A percentile compares a stretch with the other conserved stretches of the same genome.
Conservation (phyloP, 805 yeast species). For the Blastobotrys americana region DNA sequence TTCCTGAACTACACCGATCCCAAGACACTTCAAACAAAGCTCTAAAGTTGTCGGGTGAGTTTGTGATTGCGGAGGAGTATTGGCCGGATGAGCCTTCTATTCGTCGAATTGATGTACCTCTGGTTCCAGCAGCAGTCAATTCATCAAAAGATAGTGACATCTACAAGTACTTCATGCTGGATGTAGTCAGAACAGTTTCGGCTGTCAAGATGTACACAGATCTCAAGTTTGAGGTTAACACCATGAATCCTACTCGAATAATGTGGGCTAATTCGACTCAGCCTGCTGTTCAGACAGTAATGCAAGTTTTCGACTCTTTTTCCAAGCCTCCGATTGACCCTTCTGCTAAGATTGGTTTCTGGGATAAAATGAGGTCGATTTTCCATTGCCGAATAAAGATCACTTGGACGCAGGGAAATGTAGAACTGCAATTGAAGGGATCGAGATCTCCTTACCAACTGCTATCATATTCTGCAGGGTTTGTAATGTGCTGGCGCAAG, state of each 20-base stretch:
- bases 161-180: conserved; percentile 45
- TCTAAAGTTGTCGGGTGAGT: conserved; percentile 47
- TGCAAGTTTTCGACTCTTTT: conserved; percentile 71
- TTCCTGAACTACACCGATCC: conserved; percentile 46
- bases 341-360: conserved; percentile 75
- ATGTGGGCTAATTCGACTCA: conserved; percentile 83
- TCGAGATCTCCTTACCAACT: conserved; percentile 72
- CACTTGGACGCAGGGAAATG: conserved; percentile 41
- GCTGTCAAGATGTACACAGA: conserved; percentile 66
- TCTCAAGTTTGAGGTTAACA: conserved; percentile 46
- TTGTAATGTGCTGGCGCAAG: conserved; percentile 62
- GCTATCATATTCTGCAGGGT: conserved; percentile 65
- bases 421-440: conserved; percentile 47
- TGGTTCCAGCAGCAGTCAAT: conserved; percentile 37
- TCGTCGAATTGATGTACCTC: conserved; percentile 54
- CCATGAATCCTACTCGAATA: conserved; percentile 54
- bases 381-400: conserved; percentile 66
- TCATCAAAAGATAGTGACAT: conserved; percentile 28
- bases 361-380: conserved; percentile 80
- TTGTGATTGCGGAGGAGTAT: conserved; percentile 63
- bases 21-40: conserved; percentile 29
- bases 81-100: conserved; percentile 44
- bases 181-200: conserved; percentile 68
- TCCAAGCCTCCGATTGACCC: conserved; percentile 89
- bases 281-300: conserved; percentile 74